Conservation (phyloP, 2,329 filamentous ascomycete genomes). For the Madurella fahalii region DNA sequence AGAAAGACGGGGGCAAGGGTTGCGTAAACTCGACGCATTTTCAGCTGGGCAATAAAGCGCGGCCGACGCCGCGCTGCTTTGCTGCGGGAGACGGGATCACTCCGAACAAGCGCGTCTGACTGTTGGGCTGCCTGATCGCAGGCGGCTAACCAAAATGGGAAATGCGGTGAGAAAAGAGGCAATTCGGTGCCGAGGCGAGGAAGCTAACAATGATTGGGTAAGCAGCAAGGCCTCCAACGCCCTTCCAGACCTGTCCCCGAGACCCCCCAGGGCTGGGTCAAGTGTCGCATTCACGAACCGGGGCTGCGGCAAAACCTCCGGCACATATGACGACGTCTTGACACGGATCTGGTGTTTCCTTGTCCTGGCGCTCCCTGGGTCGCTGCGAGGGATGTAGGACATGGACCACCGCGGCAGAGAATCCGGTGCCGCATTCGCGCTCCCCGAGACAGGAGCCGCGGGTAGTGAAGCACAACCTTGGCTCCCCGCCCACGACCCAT, state of each 20-base stretch:
- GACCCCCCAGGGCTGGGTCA: background rate
- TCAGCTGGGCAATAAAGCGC: too few relatives aligned
- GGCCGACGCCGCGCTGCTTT: too few relatives aligned
- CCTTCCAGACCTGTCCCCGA: background rate
- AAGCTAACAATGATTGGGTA: constrained; percentile 12
- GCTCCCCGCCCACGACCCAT: background rate
- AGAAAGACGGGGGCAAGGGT: too few relatives aligned
- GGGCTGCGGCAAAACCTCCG: constrained; percentile 7
- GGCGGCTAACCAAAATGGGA: constrained; percentile 16
- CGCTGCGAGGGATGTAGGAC: background rate
- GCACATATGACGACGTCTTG: constrained; percentile 4
- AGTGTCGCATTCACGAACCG: constrained; percentile 8
- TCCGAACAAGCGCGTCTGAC: background rate
- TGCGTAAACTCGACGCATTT: too few relatives aligned
- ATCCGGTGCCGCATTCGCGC: background rate
- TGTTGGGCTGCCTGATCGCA: background rate
- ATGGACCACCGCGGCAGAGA: constrained; percentile 1
- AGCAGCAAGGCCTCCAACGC: constrained; percentile 2
- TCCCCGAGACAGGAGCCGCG: background rate
- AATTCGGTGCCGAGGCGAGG: constrained; percentile 5
- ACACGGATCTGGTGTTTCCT: background rate
- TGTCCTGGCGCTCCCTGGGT: too few relatives aligned
- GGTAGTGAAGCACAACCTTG: background rate
- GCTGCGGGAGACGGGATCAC: background rate
- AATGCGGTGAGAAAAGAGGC: constrained; percentile 19